These are phyloP conservation scores for Diaporthe ampelina DNA, from an alignment of 2,329 filamentous ascomycete species.

Conservation along the genomic window DNA sequence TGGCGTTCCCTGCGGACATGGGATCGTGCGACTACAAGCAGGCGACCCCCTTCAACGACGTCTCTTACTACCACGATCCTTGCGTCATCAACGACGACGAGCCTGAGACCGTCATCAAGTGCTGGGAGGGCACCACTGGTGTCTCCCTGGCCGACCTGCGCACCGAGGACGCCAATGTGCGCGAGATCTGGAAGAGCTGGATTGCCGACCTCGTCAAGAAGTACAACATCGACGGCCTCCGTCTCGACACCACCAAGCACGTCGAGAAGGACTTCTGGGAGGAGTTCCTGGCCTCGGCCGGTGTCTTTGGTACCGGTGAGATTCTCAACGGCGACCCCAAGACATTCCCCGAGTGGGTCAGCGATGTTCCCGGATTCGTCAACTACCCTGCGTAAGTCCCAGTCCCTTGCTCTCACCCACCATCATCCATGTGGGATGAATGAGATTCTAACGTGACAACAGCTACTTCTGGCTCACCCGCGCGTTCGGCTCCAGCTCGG, in stretches of 20 bases:
- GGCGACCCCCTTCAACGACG: slow-evolving; percentile 45
- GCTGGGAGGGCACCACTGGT: slow-evolving; percentile 21
- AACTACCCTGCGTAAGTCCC: slow-evolving; percentile 66
- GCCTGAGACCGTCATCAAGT: slow-evolving; percentile 5
- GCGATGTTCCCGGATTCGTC: slow-evolving; percentile 63
- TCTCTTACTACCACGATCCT: slow-evolving; percentile 46
- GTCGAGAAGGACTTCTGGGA: slow-evolving; percentile 69
- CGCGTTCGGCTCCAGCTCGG: slow-evolving; percentile 31
- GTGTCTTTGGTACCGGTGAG: slow-evolving; percentile 71
- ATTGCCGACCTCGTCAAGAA: slow-evolving; percentile 65
- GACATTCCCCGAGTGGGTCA: slow-evolving; percentile 63
- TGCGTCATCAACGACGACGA: slow-evolving; percentile 12
- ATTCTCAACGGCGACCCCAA: slow-evolving; percentile 64
- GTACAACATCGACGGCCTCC: slow-evolving; percentile 71
- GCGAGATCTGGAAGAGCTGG: slow-evolving; percentile 67
- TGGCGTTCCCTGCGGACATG: slow-evolving; percentile 49
- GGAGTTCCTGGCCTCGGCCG: slow-evolving; percentile 59
- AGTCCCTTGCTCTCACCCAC: slow-evolving; percentile 47
- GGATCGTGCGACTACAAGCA: slow-evolving; percentile 43
- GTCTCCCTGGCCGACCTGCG: slow-evolving; percentile 66
- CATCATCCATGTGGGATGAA: too few relatives aligned
- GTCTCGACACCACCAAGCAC: slow-evolving; percentile 71
- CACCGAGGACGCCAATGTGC: slow-evolving; percentile 64
- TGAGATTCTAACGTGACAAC: not conserved
- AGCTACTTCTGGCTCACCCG: slow-evolving; percentile 30